Evolutionary conservation across 2,329 filamentous ascomycete genomes (phyloP), one percentile per base, ranked within the genome.

Genomic region (Gaeumannomyces tritici): DNA sequence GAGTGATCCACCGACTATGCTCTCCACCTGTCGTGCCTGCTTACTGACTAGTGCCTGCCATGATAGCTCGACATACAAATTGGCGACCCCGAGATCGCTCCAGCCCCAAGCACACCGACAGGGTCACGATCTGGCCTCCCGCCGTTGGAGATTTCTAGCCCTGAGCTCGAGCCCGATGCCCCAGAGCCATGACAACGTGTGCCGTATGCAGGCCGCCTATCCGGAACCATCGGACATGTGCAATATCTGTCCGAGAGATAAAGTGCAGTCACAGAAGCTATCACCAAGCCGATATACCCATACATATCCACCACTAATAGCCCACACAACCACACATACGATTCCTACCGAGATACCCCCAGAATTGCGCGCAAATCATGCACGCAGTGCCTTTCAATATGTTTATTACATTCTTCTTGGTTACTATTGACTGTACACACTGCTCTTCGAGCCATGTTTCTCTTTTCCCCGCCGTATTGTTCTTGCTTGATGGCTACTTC

Each of bases 61-160:
- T 59, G 28, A 31, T 61, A 68, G 66, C 67, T 69, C 33, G 67
- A 69, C 26, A 68, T 69, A 47, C 67, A 68, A 51, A 69, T 69
- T 42, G 65, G 67, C 29, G 67, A 68, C 54, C 67, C 67, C 1
- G 67, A 69, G 56, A 68, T 69, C 28, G 67, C 67, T 2, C 63
- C 67, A 0, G 67, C 67, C 15, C 64, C 66, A 27, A 66, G 64
- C 60, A 68, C 65, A n/a, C 66, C 65, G 4, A 63, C 62, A 3
- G 33, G 61, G 5, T 65, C 67, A 24, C 62, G 62, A 18, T 28
- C 57, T 8, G 62, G 60, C 24, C 54, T 63, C 28, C 62, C 64
- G 33, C 33, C 33, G 18, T 35, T 35, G 13, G 33, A 35, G 4
- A 15, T 35, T 18, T 35, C 33, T 3, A 15, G 13, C 33, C 33